Percentiles rank a stretch among this genome's conserved stretches.
phyloP scores from a whole-genome alignment of 2,329 filamentous ascomycete species.

The Albophoma yamanashiensis region DNA sequence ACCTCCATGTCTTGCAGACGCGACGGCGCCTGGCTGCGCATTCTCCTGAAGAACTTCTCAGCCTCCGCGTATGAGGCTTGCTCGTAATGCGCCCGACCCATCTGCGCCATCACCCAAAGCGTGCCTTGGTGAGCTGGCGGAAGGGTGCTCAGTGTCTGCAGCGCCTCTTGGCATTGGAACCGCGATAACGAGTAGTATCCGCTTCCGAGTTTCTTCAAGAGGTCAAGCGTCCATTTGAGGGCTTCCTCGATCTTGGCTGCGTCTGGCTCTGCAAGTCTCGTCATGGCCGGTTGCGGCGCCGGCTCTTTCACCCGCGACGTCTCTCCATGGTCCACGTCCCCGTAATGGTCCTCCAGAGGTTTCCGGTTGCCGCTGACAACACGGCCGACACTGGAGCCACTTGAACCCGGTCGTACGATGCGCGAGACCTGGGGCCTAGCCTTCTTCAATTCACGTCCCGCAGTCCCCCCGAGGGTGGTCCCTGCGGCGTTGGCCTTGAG shows the following conservation, averaged over 20 bases:
- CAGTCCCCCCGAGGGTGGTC: conserved; percentile 45
- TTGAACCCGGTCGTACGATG: conserved; percentile 54
- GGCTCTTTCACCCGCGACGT: conserved; percentile 32
- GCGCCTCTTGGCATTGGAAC: conserved; percentile 68
- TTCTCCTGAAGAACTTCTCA: conserved; percentile 72
- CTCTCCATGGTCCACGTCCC: conserved; percentile 62
- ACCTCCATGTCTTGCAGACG: conserved; percentile 93
- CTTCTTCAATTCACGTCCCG: conserved; percentile 68
- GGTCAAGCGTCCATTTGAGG: conserved; percentile 64
- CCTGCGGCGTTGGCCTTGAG: conserved; percentile 52
- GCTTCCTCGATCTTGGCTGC: conserved; percentile 61
- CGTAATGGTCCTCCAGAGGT: conserved; percentile 47
- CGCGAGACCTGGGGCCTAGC: conserved; percentile 62
- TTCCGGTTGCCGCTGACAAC: conserved; percentile 89
- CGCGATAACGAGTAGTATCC: conserved; percentile 71
- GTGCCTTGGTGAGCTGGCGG: conserved; percentile 73
- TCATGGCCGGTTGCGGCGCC: conserved; percentile 22
- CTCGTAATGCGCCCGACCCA: conserved; percentile 87
- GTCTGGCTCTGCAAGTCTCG: conserved; percentile 39
- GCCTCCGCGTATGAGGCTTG: conserved; percentile 77
- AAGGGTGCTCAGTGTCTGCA: conserved; percentile 62
- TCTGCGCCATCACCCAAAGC: conserved; percentile 84
- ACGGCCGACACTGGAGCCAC: conserved; percentile 64
- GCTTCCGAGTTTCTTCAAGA: conserved; percentile 70
- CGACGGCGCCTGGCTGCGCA: conserved; percentile 71